Percentiles rank a stretch among this genome's conserved stretches.
Evolutionary conservation across 768 basidiomycete genomes (phyloP).

Genomic region (Inosperma sp.): DNA sequence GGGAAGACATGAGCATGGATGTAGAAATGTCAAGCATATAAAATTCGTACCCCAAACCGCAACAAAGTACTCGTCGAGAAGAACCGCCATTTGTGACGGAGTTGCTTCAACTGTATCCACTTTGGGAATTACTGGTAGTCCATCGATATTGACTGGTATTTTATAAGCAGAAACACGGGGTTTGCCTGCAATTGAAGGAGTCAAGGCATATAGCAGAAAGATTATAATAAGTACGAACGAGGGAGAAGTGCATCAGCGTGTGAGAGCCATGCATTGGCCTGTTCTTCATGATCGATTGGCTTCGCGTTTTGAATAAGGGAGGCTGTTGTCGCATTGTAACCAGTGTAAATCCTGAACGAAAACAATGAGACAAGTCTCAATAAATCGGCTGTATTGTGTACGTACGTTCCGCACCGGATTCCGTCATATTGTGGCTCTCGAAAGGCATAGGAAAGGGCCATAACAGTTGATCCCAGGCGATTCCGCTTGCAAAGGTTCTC

Average conservation of each 20-base stretch:
- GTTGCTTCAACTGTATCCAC: neutral
- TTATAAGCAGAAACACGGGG: neutral
- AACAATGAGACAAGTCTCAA: no score
- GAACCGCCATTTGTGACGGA: neutral
- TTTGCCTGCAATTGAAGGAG: neutral
- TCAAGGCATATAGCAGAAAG: neutral
- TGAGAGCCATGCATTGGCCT: neutral
- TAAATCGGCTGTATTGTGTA: no score
- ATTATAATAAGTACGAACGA: neutral
- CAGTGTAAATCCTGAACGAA: neutral
- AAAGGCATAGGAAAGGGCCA: slow-evolving; percentile 4
- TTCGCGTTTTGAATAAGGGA: neutral
- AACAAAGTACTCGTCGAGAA: slow-evolving; percentile 3
- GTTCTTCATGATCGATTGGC: neutral
- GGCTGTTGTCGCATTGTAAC: neutral
- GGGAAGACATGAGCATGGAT: no score
- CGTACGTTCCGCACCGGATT: neutral
- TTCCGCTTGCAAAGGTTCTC: neutral
- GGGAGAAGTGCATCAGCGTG: neutral
- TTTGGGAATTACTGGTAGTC: slow-evolving; percentile 1
- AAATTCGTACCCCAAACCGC: slow-evolving; percentile 3
- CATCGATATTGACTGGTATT: slow-evolving; percentile 1
- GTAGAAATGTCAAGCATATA: no score
- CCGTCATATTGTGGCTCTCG: slow-evolving; percentile 1
- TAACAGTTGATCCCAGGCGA: slow-evolving; percentile 4